These are phyloP conservation scores for Sicyos baderoa DNA, from an alignment of 306 rosid species.

Conservation along the genomic window DNA sequence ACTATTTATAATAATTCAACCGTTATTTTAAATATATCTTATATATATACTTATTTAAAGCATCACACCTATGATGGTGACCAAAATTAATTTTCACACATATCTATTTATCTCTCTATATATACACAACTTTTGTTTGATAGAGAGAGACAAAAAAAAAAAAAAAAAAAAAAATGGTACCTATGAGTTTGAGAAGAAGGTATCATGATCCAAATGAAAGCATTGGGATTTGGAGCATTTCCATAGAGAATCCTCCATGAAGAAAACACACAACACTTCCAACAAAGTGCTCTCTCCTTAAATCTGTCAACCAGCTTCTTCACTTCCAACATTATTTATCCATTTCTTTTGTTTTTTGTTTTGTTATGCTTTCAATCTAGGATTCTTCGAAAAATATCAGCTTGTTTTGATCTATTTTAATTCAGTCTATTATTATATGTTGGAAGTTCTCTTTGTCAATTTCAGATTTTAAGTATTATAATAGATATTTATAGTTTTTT, in stretches of 20 bases:
- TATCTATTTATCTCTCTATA: neutral
- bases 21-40: too few species aligned
- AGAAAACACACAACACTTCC: neutral
- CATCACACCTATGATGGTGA: too few species aligned
- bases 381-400: neutral
- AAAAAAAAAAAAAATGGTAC: too few species aligned
- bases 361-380: neutral
- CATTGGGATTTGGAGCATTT: neutral
- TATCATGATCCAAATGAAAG: neutral
- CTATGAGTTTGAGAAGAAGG: neutral
- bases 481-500: too few species aligned
- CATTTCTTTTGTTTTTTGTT: neutral
- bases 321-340: neutral
- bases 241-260: neutral
- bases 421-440: neutral
- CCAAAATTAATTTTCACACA: neutral
- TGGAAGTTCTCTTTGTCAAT: neutral
- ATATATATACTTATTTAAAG: too few species aligned
- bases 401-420: neutral
- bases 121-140: neutral
- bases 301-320: neutral
- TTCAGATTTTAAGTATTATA: too few species aligned
- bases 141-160: neutral
- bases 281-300: neutral
- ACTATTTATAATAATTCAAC: too few species aligned